phyloP scores from a whole-genome alignment of 352 stramenopile species.

The Pythium graminicola region DNA sequence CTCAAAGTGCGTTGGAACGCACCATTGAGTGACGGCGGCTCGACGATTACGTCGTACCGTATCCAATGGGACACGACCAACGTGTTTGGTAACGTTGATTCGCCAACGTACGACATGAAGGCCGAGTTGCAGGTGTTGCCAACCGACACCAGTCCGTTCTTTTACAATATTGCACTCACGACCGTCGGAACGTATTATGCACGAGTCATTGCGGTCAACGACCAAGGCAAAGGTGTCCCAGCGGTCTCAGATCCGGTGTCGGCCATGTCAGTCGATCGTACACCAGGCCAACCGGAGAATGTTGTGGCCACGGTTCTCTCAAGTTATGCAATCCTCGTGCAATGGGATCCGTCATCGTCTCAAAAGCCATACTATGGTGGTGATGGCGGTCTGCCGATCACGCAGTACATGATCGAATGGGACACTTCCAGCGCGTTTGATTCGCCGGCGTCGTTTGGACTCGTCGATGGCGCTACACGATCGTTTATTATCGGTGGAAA shows the following conservation, averaged over 20 bases:
- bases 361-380: conserved; percentile 86
- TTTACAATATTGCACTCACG: conserved; percentile 87
- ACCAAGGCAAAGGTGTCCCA: conserved; percentile 62
- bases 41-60: conserved; percentile 76
- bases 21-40: conserved; percentile 61
- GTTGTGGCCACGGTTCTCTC: conserved; percentile 71
- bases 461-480: conserved; percentile 40
- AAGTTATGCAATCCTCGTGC: conserved; percentile 87
- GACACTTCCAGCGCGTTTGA: conserved; percentile 86
- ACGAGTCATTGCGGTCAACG: conserved; percentile 90
- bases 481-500: conserved; percentile 90
- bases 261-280: conserved; percentile 52
- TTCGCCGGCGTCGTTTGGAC: conserved; percentile 68
- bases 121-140: conserved; percentile 33
- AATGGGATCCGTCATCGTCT: conserved; percentile 83
- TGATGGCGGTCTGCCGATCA: conserved; percentile 88
- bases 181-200: conserved; percentile 71
- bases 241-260: conserved; percentile 40
- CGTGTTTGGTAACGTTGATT: conserved; percentile 67
- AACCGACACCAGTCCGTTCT: conserved; percentile 62
- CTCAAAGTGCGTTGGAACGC: conserved; percentile 77
- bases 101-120: conserved; percentile 60
- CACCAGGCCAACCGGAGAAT: conserved; percentile 67
- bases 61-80: conserved; percentile 89
- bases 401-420: conserved; percentile 96